A percentile compares a stretch with the other conserved stretches of the same genome.
Evolutionary conservation across 208 protist genomes (phyloP).

Genomic region (Blastocrithidia nonstop): DNA sequence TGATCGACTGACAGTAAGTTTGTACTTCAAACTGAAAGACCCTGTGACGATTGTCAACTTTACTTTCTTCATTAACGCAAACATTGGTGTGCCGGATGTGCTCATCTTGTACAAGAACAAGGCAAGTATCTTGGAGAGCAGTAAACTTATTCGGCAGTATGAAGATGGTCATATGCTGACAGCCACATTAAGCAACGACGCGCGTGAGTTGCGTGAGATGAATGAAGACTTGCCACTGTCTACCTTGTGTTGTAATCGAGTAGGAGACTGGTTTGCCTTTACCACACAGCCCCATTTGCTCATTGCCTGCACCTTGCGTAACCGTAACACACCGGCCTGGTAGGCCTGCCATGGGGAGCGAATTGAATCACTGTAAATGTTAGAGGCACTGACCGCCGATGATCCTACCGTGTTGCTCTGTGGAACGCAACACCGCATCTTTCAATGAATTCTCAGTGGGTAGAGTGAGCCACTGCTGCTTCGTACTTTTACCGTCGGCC

Average conservation of each 20-base stretch:
- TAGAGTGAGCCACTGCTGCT: slow-evolving; percentile 49
- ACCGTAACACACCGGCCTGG: slow-evolving; percentile 68
- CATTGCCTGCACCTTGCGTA: slow-evolving; percentile 65
- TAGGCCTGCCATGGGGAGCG: slow-evolving; percentile 32
- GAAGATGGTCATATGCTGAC: slow-evolving; percentile 15
- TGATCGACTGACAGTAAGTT: slow-evolving; percentile 26
- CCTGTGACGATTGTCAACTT: slow-evolving; percentile 49
- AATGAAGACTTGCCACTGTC: no score
- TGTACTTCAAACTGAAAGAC: slow-evolving; percentile 65
- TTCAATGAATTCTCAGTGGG: slow-evolving; percentile 55
- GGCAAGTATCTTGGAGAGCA: slow-evolving; percentile 57
- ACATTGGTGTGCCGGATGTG: slow-evolving; percentile 37
- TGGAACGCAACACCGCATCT: slow-evolving; percentile 18
- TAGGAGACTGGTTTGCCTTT: slow-evolving; percentile 73
- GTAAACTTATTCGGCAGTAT: slow-evolving; percentile 49
- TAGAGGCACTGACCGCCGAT: slow-evolving; percentile 9
- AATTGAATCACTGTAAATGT: slow-evolving; percentile 38
- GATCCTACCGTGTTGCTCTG: slow-evolving; percentile 35
- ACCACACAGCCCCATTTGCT: slow-evolving; percentile 43
- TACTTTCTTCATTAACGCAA: slow-evolving; percentile 71
- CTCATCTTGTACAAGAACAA: slow-evolving; percentile 59
- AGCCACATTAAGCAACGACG: slow-evolving; percentile 28
- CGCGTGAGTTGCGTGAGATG: slow-evolving; percentile 32
- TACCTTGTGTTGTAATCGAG: slow-evolving; percentile 42
- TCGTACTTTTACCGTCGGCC: slow-evolving; percentile 37